Evolutionary conservation across 805 yeast genomes (phyloP), one percentile per base, ranked within the genome.

Genomic region (Saccharomyces kudriavzevii): DNA sequence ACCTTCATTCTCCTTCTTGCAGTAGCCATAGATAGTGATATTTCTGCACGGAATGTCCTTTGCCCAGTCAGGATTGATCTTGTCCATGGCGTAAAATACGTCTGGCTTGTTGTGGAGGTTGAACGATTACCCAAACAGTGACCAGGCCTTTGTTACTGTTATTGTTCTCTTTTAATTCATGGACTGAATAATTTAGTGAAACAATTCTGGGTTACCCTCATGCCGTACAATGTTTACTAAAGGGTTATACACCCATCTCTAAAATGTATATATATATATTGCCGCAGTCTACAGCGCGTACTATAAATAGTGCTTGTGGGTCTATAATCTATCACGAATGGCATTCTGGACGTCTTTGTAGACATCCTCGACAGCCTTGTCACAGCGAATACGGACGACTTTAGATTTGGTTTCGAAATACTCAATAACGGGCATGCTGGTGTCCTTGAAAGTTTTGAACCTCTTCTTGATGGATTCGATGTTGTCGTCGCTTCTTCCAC

Each of bases 401-500:
- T 82, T 85, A 53, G 76, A 81, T 60, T 83, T 85, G 60, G 81
- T 77, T 46, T 82, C 89, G 61, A 78, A 92, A 69, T 88, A 82
- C 52, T 91, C 87, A 47, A 94, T 89, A 14, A 94, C 98, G 3
- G 99, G 99, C 88, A 85, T 85, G 59, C 92, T 84, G 3, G 97
- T 90, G 48, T 89, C 95, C 45, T 84, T 69, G 64, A 92, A 92
- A 11, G 92, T 86, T 62, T 75, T 81, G 76, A 92, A 92, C 70
- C 99, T 82, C 74, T 94, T 91, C 66, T 78, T 83, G 69, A 94
- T 91, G 58, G 92, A 83, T 68, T 91, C 97, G 53, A 86, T 79
- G 71, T 92, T 92, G 69, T 92, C 99, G 70, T 92, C 99, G 27
- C 87, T 68, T 69, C 99, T 83, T 31, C 99, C 99, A 64, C 94